These are phyloP conservation scores for Boeremia lycopersici DNA, from an alignment of 2,329 filamentous ascomycete species.

Conservation along the genomic window DNA sequence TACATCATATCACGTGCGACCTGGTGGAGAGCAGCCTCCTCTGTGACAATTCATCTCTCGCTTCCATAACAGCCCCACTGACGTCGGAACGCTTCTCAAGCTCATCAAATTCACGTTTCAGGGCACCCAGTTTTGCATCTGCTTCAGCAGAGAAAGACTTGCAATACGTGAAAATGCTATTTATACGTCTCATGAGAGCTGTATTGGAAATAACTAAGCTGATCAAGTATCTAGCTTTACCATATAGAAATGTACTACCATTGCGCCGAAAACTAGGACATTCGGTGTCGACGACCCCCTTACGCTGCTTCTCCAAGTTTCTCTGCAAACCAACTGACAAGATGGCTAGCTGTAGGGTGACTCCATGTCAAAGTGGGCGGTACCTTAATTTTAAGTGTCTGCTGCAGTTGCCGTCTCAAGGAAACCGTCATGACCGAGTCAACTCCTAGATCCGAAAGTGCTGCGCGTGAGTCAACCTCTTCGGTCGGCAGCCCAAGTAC, in stretches of 20 bases:
- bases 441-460: constrained; percentile 47
- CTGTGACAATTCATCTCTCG: neutral
- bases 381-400: constrained; percentile 40
- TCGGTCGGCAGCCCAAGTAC: constrained; percentile 36
- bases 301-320: constrained; percentile 22
- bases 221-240: too few relatives aligned
- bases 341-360: constrained; percentile 46
- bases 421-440: constrained; percentile 49
- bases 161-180: neutral
- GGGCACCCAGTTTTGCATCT: neutral
- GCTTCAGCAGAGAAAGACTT: neutral
- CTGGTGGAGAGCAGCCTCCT: constrained; percentile 1
- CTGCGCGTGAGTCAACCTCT: constrained; percentile 42
- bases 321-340: constrained; percentile 44
- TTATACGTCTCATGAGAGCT: too few relatives aligned
- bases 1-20: constrained; percentile 1
- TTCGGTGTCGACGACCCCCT: neutral
- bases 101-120: neutral
- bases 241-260: too few relatives aligned
- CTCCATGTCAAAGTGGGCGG: constrained; percentile 50
- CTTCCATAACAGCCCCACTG: neutral
- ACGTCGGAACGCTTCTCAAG: neutral
- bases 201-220: too few relatives aligned
- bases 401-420: constrained; percentile 44
- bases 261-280: neutral